A percentile compares a stretch with the other conserved stretches of the same genome.
Evolutionary conservation across 768 basidiomycete species (phyloP).

Genomic region (Tulasnella sp.): DNA sequence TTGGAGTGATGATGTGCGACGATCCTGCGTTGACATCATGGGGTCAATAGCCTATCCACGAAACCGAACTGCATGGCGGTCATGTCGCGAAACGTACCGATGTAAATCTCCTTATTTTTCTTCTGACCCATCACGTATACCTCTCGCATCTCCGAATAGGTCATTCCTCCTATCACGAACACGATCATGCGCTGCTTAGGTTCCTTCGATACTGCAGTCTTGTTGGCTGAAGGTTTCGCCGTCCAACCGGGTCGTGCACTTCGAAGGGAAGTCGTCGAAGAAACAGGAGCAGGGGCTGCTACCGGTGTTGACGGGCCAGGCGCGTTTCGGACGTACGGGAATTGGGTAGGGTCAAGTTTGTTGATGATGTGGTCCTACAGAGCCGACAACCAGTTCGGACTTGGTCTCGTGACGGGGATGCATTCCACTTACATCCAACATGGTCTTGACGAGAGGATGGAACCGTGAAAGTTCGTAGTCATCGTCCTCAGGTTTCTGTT

Average conservation of each 20-base stretch:
- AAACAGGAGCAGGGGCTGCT: not conserved
- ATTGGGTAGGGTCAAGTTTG: conserved; percentile 66
- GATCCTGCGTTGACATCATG: conserved; percentile 51
- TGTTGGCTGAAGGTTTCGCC: conserved; percentile 50
- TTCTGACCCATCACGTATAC: conserved; percentile 69
- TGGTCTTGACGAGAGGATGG: conserved; percentile 69
- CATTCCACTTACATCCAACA: conserved; percentile 61
- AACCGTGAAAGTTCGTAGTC: conserved; percentile 95
- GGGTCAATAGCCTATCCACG: not conserved
- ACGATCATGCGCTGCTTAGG: conserved; percentile 65
- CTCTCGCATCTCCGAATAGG: conserved; percentile 89
- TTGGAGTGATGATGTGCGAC: conserved; percentile 77
- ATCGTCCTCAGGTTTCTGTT: conserved; percentile 74
- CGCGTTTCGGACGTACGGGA: conserved; percentile 84
- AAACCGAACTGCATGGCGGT: not conserved
- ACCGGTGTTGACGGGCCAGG: conserved; percentile 34
- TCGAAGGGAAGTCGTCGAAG: conserved; percentile 59
- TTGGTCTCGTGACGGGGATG: not conserved
- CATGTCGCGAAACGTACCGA: conserved; percentile 52
- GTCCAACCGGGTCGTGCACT: conserved; percentile 90
- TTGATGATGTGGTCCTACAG: conserved; percentile 71
- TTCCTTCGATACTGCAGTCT: conserved; percentile 41
- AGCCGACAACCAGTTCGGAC: not conserved
- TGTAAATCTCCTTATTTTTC: conserved; percentile 80
- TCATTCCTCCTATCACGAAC: conserved; percentile 91